Evolutionary conservation across 2,329 filamentous ascomycete species (phyloP), one percentile per base, ranked within the genome.

Genomic region (Neurospora sp.): DNA sequence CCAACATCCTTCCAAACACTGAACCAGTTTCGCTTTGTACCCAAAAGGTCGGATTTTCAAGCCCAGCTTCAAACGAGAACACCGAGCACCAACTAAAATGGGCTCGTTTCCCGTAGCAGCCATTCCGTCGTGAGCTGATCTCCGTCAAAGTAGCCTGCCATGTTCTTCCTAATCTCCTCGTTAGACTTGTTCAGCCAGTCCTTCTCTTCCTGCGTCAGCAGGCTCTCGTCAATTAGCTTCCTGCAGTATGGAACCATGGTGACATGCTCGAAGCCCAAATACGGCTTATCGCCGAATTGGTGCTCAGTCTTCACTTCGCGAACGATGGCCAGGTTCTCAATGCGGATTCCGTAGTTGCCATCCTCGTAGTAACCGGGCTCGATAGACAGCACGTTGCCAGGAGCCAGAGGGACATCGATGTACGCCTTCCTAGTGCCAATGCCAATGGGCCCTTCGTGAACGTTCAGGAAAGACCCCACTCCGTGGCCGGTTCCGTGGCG

Each of bases 321-420:
- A 38, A 96, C 93, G 84, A 98, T 91, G 73, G 97, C 89, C 76
- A 99, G 89, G 79, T 99, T 99, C 81, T 99, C 96, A 76, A 97
- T 97, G 19, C 96, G 91, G 74, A 99, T 96, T 19, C 96, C 96
- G 77, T 97, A 99, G 46, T 89, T 89, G 67, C 93, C 95, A 76
- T 99, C 96, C 80, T 98, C 94, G 79, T 99, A 99, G 82, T 94
- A 99, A 38, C 96, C 96, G 1, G 96, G 96, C 80, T 99, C 93
- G 76, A 97, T 93, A 1, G 95, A 98, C 68, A 98, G 89, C 52
- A 99, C 95, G 76, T 99, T 97, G 66, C 96, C 96, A n/a, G 93
- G 86, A 0, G 93, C 88, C 38, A 99, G 85, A 0, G 96, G 87
- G 6, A 98, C 94, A 78, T 99, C 96, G 0, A 93, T 91, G 78